A percentile compares a stretch with the other conserved stretches of the same genome.
phyloP scores from a whole-genome alignment of 1,139 yeast genomes.

The Pichia sp. region DNA sequence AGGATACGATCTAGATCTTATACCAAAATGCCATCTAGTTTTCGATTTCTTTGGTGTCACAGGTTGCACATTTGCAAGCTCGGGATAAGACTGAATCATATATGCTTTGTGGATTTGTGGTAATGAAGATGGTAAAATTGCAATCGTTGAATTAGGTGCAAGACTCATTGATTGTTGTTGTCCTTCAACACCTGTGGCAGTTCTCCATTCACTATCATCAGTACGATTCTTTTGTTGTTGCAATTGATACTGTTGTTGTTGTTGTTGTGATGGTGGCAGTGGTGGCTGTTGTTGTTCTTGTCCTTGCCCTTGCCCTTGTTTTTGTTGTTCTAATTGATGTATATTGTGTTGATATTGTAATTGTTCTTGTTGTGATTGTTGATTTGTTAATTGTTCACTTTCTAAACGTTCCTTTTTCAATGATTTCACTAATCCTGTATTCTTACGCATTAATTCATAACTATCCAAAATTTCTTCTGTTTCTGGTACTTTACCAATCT shows the following conservation, averaged over 20 bases:
- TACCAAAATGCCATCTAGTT: constrained; percentile 98
- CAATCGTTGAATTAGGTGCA: constrained; percentile 65
- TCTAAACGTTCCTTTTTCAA: constrained; percentile 42
- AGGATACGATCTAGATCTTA: constrained; percentile 92
- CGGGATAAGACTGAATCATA: constrained; percentile 55
- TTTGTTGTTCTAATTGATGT: constrained; percentile 14
- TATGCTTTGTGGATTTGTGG: constrained; percentile 93
- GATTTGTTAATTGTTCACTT: constrained; percentile 6
- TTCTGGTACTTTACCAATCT: constrained; percentile 35
- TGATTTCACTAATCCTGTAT: constrained; percentile 62
- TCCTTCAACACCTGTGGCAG: constrained; percentile 26
- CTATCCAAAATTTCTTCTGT: constrained; percentile 86
- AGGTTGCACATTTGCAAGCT: constrained; percentile 60
- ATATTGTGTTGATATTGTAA: constrained; percentile 13
- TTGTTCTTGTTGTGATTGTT: constrained; percentile 5
- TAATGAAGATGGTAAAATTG: constrained; percentile 86
- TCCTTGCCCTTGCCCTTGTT: constrained; percentile 5
- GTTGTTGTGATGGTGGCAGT: constrained; percentile 8
- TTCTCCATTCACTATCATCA: constrained; percentile 26
- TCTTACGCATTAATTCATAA: constrained; percentile 81
- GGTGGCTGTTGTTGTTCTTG: constrained; percentile 14
- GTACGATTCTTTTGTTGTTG: background rate
- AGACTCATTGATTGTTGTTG: constrained; percentile 28
- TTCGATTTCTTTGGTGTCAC: constrained; percentile 78
- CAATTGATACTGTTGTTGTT: constrained; percentile 8